Conservation (phyloP, 2,329 filamentous ascomycete species). For the Coniochaeta sp. region DNA sequence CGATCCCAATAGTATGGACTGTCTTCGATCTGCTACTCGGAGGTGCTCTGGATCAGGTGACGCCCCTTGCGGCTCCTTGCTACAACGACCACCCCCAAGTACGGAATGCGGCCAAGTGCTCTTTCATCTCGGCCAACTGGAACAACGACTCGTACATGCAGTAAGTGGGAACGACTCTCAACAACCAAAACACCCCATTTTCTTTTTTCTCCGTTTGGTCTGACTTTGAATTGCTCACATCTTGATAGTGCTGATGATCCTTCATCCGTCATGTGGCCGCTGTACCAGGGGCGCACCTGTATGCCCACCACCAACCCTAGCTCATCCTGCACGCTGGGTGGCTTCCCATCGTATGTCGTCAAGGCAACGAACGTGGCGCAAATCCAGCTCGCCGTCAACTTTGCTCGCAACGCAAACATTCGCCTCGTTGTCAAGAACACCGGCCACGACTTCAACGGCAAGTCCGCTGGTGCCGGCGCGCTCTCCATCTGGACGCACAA, state of each 20-base stretch:
- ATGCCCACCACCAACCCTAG: conserved; percentile 7
- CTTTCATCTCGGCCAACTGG: conserved; percentile 19
- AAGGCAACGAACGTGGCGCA: conserved; percentile 30
- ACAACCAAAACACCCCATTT: too few species aligned
- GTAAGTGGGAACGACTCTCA: conserved; percentile 6
- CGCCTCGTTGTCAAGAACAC: conserved; percentile 46
- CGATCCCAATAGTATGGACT: conserved; percentile 18
- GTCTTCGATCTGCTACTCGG: conserved; percentile 17
- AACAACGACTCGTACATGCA: conserved; percentile 12
- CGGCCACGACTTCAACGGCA: conserved; percentile 38
- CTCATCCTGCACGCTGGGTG: conserved; percentile 26
- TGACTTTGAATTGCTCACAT: background rate
- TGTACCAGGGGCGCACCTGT: conserved; percentile 24
- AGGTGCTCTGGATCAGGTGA: conserved; percentile 22
- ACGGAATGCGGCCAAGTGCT: conserved; percentile 20
- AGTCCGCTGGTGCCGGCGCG: conserved; percentile 25
- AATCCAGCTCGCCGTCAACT: conserved; percentile 35
- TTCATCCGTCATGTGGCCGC: conserved; percentile 26
- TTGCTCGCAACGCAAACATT: conserved; percentile 36
- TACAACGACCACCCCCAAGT: conserved; percentile 16
- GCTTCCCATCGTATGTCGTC: conserved; percentile 30
- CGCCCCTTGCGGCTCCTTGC: conserved; percentile 23
- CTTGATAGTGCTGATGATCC: conserved; percentile 22
- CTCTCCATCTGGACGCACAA: conserved; percentile 29
- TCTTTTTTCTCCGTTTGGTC: background rate